Conservation (phyloP, 371 early-diverging fungal genomes). For the Mortierella sp. region DNA sequence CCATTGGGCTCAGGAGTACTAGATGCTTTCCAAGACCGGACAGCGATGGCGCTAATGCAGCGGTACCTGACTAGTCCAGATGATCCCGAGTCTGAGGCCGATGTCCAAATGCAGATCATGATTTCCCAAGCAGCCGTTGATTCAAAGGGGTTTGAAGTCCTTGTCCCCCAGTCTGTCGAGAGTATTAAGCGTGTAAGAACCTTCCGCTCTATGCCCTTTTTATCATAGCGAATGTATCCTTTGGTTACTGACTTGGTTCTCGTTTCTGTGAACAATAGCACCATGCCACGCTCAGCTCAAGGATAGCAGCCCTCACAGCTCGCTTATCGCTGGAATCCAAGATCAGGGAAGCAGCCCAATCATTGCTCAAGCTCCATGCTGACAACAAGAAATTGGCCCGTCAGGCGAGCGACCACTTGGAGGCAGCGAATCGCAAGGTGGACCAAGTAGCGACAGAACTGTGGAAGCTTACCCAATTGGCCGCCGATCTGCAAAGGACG, state of each 20-base stretch:
- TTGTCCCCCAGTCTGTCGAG: slow-evolving; percentile 70
- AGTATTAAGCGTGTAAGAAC: slow-evolving; percentile 64
- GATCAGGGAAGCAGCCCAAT: slow-evolving; percentile 78
- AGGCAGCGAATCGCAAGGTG: slow-evolving; percentile 74
- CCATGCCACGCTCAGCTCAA: slow-evolving; percentile 61
- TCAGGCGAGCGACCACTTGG: slow-evolving; percentile 69
- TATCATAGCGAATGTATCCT: background rate
- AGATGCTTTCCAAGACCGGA: slow-evolving; percentile 27
- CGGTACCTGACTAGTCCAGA: slow-evolving; percentile 40
- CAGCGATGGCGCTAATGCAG: slow-evolving; percentile 56
- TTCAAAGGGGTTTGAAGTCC: slow-evolving; percentile 68
- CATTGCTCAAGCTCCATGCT: slow-evolving; percentile 66
- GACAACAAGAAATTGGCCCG: slow-evolving; percentile 64
- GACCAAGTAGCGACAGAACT: slow-evolving; percentile 79
- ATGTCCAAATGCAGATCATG: slow-evolving; percentile 68
- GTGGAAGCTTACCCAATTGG: slow-evolving; percentile 70
- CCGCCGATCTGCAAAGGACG: slow-evolving; percentile 74
- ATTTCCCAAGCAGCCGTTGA: slow-evolving; percentile 77
- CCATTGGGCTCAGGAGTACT: slow-evolving; percentile 17
- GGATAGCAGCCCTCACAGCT: slow-evolving; percentile 66
- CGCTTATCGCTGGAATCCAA: slow-evolving; percentile 75
- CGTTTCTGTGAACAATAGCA: slow-evolving; percentile 38
- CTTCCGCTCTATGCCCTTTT: background rate
- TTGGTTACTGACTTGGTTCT: background rate
- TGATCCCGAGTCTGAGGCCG: slow-evolving; percentile 64